These are phyloP conservation scores for Arthonia radiata DNA, from an alignment of 495 filamentous ascomycete genomes.

Conservation along the genomic window DNA sequence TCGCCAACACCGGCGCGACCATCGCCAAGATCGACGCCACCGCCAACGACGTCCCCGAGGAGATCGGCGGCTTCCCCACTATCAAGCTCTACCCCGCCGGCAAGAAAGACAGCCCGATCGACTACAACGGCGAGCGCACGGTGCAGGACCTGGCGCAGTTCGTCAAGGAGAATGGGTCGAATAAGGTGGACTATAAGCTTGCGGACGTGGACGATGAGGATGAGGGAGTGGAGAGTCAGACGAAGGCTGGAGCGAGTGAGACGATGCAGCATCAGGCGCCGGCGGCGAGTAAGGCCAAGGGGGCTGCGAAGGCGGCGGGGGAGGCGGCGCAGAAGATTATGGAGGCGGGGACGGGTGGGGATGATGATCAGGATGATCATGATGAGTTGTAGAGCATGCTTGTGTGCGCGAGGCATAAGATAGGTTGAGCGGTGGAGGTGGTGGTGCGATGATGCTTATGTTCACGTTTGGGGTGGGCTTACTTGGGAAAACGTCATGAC, in stretches of 20 bases:
- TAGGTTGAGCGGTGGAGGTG: too few species aligned
- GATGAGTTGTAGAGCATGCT: constrained; percentile 14
- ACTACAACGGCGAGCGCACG: constrained; percentile 71
- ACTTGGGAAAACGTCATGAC: too few species aligned
- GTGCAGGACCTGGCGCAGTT: constrained; percentile 87
- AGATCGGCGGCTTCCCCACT: constrained; percentile 94
- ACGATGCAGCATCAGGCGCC: constrained; percentile 18
- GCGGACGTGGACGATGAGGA: constrained; percentile 24
- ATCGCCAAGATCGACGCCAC: constrained; percentile 98
- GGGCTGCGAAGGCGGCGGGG: constrained; percentile 7
- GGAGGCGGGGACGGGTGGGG: constrained; percentile 2
- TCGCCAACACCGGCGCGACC: constrained; percentile 54
- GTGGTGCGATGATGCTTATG: too few species aligned
- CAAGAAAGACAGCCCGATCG: constrained; percentile 58
- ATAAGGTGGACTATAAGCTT: constrained; percentile 40
- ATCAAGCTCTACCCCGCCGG: constrained; percentile 96
- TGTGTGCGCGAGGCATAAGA: too few species aligned
- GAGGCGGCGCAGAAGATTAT: constrained; percentile 21
- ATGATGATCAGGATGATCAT: constrained; percentile 6
- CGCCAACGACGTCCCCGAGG: constrained; percentile 84
- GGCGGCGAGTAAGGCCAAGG: constrained; percentile 21
- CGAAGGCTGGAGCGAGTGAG: constrained; percentile 14
- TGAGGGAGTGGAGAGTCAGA: constrained; percentile 19
- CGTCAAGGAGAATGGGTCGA: constrained; percentile 81
- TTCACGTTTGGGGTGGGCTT: too few species aligned